Evolutionary conservation across 306 rosid species (phyloP).

Genomic region (Prunus davidiana): DNA sequence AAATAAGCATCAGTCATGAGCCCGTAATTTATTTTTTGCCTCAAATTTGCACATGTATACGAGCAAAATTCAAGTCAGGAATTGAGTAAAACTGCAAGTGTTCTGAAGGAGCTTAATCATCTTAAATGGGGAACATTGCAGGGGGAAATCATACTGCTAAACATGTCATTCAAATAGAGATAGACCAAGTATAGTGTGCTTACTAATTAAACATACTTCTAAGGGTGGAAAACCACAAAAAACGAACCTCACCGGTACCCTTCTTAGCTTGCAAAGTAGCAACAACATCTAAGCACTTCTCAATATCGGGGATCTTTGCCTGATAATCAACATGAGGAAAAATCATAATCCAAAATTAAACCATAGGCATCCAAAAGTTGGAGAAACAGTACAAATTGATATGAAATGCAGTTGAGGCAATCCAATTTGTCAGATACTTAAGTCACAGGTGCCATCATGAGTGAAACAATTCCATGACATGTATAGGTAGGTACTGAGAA

Average conservation of each 20-base stretch:
- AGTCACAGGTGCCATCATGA: background rate
- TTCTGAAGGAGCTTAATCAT: background rate
- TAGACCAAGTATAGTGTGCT: background rate
- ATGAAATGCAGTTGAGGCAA: background rate
- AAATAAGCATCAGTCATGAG: background rate
- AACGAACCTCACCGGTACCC: slow-evolving; percentile 97
- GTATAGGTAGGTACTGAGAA: background rate
- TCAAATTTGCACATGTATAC: background rate
- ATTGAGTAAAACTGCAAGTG: background rate
- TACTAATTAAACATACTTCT: background rate
- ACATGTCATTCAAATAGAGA: background rate
- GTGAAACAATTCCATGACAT: background rate
- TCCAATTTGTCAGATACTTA: background rate
- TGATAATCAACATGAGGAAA: slow-evolving; percentile 37
- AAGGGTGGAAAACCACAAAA: slow-evolving; percentile 18
- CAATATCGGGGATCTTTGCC: slow-evolving; percentile 98
- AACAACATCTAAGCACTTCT: slow-evolving; percentile 82
- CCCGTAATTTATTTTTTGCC: background rate
- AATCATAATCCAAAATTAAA: background rate
- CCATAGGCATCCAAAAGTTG: background rate
- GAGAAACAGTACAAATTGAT: slow-evolving; percentile 4
- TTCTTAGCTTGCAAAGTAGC: slow-evolving; percentile 82
- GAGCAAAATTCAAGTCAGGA: background rate
- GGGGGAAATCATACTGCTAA: background rate
- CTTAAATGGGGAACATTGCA: background rate